phyloP scores from a whole-genome alignment of 2,329 filamentous ascomycete species.

The Verticillium isaacii region DNA sequence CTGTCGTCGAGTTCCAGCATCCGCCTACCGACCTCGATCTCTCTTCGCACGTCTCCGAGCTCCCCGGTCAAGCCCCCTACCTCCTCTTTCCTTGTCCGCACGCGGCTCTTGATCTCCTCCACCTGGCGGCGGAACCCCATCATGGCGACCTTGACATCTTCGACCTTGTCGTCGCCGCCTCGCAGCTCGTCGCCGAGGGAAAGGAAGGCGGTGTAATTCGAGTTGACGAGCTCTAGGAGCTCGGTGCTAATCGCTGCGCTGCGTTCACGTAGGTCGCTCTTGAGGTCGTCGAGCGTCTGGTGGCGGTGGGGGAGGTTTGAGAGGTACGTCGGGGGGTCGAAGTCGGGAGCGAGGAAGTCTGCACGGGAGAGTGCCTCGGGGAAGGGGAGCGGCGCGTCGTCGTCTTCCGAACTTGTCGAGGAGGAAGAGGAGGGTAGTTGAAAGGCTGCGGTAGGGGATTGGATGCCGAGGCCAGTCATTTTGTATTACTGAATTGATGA shows the following conservation, averaged over 20 bases:
- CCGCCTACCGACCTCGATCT: slow-evolving; percentile 57
- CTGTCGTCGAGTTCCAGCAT: slow-evolving; percentile 65
- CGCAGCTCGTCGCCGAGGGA: slow-evolving; percentile 74
- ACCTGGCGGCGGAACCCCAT: slow-evolving; percentile 82
- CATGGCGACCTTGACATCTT: slow-evolving; percentile 82
- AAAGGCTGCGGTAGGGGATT: slow-evolving; percentile 24
- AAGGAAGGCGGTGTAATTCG: slow-evolving; percentile 90
- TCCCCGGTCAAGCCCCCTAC: slow-evolving; percentile 60
- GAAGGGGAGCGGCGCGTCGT: slow-evolving; percentile 76
- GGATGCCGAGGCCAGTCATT: slow-evolving; percentile 20
- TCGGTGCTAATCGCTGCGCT: slow-evolving; percentile 77
- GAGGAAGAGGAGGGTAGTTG: slow-evolving; percentile 35
- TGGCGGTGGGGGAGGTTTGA: slow-evolving; percentile 78
- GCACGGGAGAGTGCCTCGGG: slow-evolving; percentile 76
- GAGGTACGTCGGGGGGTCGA: slow-evolving; percentile 78
- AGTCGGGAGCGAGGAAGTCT: slow-evolving; percentile 74
- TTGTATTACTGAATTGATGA: background rate
- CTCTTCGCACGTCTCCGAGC: slow-evolving; percentile 56
- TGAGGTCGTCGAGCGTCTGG: slow-evolving; percentile 92
- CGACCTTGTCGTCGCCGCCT: slow-evolving; percentile 86
- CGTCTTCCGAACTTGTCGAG: slow-evolving; percentile 35
- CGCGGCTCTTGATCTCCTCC: slow-evolving; percentile 63
- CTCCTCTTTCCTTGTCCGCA: slow-evolving; percentile 59
- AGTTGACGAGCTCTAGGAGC: slow-evolving; percentile 89
- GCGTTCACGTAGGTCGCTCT: slow-evolving; percentile 76